A percentile compares a stretch with the other conserved stretches of the same genome.
Conservation (phyloP, 108 stramenopile species). For the Aurantiochytrium sp. region DNA sequence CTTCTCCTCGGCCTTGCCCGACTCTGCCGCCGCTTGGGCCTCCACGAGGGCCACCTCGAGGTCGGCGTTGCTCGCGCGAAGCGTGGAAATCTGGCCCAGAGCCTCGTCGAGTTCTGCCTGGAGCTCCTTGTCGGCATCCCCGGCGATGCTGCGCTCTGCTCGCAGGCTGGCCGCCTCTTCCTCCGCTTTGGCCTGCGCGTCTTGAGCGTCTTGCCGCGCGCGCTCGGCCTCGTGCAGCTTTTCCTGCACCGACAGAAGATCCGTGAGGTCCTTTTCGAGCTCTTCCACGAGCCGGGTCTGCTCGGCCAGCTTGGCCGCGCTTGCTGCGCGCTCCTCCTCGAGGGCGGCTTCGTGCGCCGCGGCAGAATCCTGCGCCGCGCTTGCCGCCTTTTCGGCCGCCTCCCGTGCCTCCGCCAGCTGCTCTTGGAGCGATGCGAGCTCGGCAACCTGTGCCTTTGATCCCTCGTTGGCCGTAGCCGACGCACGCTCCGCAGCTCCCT, state of each 20-base stretch:
- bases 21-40: not conserved
- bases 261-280: not conserved
- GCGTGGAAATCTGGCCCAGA: not conserved
- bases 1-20: not conserved
- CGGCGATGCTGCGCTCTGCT: not conserved
- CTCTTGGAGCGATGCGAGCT: not conserved
- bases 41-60: constrained; percentile 18
- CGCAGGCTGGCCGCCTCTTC: not conserved
- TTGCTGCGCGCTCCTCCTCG: not conserved
- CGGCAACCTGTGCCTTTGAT: not conserved
- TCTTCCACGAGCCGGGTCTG: not conserved
- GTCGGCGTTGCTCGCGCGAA: not conserved
- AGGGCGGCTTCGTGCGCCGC: not conserved
- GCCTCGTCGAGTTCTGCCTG: not conserved
- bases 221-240: not conserved
- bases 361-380: not conserved
- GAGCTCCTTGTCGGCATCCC: not conserved
- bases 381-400: not conserved
- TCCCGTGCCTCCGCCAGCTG: not conserved
- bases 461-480: not conserved
- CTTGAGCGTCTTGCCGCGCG: not conserved
- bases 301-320: not conserved
- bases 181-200: not conserved
- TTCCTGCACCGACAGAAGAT: not conserved
- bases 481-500: not conserved